Evolutionary conservation across 108 stramenopile genomes (phyloP), one percentile per base, ranked within the genome.

Genomic region (Cyclostephanos invisitatus): DNA sequence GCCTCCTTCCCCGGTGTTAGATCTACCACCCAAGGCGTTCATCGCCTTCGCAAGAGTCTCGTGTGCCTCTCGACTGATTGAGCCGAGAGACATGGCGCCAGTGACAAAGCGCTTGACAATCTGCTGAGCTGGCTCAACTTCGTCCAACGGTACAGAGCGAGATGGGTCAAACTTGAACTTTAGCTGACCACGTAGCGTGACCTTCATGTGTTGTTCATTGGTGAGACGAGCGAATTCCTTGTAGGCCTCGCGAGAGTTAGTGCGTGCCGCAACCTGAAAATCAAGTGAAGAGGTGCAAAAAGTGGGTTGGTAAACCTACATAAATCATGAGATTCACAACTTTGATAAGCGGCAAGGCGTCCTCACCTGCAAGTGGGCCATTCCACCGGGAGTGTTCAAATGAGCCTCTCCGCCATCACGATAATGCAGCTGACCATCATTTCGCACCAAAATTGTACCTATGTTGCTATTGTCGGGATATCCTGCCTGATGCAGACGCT

Each of bases 401-500:
- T 98, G 98, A 12, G 92, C 93, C 84, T 98, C 98, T n/a, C 96
- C 97, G 38, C 95, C 95, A 73, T 95, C 87, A 61, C 97, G 93
- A 74, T 91, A 97, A 75, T 97, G 97, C 79, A 96, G 92, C 82
- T 97, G 96, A 27, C 98, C 98, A 80, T 90, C 94, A 82, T 95
- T 98, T 48, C 87, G 87, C 3, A 98, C 91, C 64, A 97, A 68
- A 53, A 89, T 88, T 9, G 78, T 79, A 27, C 87, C 81, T 24
- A 54, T 74, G 66, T 82, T 78, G 12, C 76, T 70, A 18, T 80
- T 79, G 20, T 72, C 77, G 6, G 94, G 92, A 70, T 87, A 98
- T 38, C 92, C 98, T 67, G 68, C 56, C 51, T 91, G 74, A 70
- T 98, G 98, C 70, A 93, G 85, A 20, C 91, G 88, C 62, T 91